These are phyloP conservation scores for Candida mesenterica DNA, from an alignment of 1,139 yeast species.

Conservation along the genomic window DNA sequence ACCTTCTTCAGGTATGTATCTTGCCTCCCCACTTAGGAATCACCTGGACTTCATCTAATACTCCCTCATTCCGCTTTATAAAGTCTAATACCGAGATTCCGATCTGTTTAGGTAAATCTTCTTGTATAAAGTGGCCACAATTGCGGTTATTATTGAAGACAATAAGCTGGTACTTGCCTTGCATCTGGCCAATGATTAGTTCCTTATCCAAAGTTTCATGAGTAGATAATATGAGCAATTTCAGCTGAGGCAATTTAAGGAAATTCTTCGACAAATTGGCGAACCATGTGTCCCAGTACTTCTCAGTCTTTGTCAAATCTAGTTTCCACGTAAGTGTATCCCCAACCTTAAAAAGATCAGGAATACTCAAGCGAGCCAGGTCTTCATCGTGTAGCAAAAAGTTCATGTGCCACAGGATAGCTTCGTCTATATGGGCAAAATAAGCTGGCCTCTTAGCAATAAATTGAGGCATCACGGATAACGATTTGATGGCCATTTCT, in stretches of 20 bases:
- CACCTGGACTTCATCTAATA: conserved; percentile 1
- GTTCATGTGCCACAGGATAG: conserved; percentile 80
- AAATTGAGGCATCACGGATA: conserved; percentile 64
- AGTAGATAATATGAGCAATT: conserved; percentile 80
- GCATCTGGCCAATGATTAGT: conserved; percentile 95
- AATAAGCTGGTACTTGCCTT: conserved; percentile 85
- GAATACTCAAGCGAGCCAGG: conserved; percentile 77
- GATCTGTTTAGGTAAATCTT: conserved; percentile 74
- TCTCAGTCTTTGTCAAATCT: conserved; percentile 57
- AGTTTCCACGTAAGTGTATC: conserved; percentile 55
- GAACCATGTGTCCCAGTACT: conserved; percentile 86
- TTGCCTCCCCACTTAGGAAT: conserved; percentile 55
- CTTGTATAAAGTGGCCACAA: conserved; percentile 91
- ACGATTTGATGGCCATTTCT: conserved; percentile 77
- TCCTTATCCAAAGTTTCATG: conserved; percentile 84
- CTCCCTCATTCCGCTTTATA: conserved; percentile 30
- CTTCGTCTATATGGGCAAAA: conserved; percentile 54
- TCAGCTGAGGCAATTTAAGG: conserved; percentile 51
- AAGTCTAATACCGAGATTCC: conserved; percentile 55
- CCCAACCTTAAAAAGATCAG: conserved; percentile 42
- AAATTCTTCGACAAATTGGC: conserved; percentile 64
- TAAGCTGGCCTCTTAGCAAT: conserved; percentile 58
- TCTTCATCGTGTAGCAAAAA: conserved; percentile 52
- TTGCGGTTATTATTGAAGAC: conserved; percentile 62
- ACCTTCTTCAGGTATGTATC: conserved; percentile 23